Base-by-base conservation (phyloP, 2,329 filamentous ascomycete genomes). In the Arthrobotrys conoides region DNA sequence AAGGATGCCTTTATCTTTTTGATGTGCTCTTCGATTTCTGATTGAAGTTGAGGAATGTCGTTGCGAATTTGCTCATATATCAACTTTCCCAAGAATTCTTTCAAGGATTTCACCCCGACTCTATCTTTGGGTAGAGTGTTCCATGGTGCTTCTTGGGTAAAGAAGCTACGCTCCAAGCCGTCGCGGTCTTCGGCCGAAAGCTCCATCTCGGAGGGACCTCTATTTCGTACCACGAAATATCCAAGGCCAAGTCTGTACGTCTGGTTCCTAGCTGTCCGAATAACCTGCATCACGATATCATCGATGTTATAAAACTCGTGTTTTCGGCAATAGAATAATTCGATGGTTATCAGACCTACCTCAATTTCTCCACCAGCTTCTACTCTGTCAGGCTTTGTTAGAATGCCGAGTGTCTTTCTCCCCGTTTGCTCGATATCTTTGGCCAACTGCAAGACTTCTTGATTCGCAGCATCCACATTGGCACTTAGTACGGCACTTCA, bases 311-410 rank as follows among this genome's bases (percentile, higher is more conserved):
- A 53, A 53, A 5, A 4, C 5, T 22, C 3, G 8, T 27, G 12
- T 14, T 18, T 3, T 9, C 20, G 8, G 6, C 6, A n/a, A 14
- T 38, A 38, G 8, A 9, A 38, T 16, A 18, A 10, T 46, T 30
- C 16, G 4, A 30, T 53, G 10, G 12, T 6, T 30, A 16, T 51
- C 20, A 20, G 16, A 24, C 20, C 20, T 41, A 84, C 80, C 9
- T 72, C 80, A 0, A 73, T 16, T 48, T 84, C 83, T 0, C 82
- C 81, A 0, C 84, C 84, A 30, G 80, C 75, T 48, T 85, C 83
- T 6, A 87, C 86, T 0, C 90, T 83, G 71, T 92, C 90, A 0
- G 89, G 87, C 80, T 91, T 91, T 0, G 89, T 91, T 0, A 91
- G 84, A 2, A 88, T 83, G 0, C 85, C 85, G 0, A 87, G 67